These are phyloP conservation scores for Crithidia mellificae DNA, from an alignment of 208 protist genomes.

Conservation along the genomic window DNA sequence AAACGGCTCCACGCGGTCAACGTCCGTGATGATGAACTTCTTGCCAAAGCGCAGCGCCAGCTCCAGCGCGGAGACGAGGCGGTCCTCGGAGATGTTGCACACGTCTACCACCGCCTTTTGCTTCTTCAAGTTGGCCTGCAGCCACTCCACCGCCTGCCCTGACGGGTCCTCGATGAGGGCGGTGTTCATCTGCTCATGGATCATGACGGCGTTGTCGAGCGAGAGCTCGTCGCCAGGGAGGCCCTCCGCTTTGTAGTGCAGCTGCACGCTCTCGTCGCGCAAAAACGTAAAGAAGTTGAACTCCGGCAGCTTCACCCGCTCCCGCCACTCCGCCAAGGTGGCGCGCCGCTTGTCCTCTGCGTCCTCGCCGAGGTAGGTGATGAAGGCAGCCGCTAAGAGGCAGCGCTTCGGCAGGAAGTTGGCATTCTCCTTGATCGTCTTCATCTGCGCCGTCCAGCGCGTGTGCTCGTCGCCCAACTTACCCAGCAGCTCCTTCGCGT, in stretches of 20 bases:
- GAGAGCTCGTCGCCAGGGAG: constrained; percentile 96
- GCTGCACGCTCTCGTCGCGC: constrained; percentile 93
- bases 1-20: constrained; percentile 96
- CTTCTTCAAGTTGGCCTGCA: constrained; percentile 87
- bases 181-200: constrained; percentile 88
- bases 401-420: constrained; percentile 81
- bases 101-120: constrained; percentile 81
- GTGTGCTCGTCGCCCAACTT: constrained; percentile 95
- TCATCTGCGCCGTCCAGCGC: constrained; percentile 93
- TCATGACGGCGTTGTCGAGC: constrained; percentile 97
- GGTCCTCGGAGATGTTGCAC: constrained; percentile 90
- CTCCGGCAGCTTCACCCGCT: constrained; percentile 68
- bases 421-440: constrained; percentile 68
- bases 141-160: constrained; percentile 91
- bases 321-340: constrained; percentile 83
- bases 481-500: constrained; percentile 92
- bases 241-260: constrained; percentile 96
- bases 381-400: constrained; percentile 90
- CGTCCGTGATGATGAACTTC: constrained; percentile 96
- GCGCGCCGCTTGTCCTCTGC: constrained; percentile 84
- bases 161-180: constrained; percentile 97
- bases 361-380: constrained; percentile 93
- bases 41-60: constrained; percentile 98
- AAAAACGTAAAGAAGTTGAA: constrained; percentile 95
- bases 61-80: constrained; percentile 95